Percentiles rank a stretch among this genome's conserved stretches.
These are phyloP conservation scores for Meripilus lineatus DNA, from an alignment of 1,284 basidiomycete genomes.

Conservation along the genomic window DNA sequence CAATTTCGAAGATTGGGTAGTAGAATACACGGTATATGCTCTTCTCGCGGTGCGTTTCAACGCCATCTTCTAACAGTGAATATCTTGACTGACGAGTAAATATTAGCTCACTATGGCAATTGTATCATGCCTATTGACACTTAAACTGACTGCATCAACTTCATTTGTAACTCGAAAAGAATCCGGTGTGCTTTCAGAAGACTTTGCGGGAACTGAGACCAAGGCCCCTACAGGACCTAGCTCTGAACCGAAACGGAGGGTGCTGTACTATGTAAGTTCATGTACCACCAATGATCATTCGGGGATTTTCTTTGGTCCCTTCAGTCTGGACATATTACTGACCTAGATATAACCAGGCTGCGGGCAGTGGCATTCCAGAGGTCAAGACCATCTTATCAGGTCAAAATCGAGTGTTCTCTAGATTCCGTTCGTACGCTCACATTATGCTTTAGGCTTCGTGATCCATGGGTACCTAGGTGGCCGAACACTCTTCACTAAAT, in stretches of 20 bases:
- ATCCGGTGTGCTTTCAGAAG: slow-evolving; percentile 62
- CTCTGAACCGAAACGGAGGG: slow-evolving; percentile 48
- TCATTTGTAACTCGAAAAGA: slow-evolving; percentile 87
- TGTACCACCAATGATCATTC: not conserved
- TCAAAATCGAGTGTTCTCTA: slow-evolving; percentile 20
- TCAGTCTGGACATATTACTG: slow-evolving; percentile 4
- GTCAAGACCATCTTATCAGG: slow-evolving; percentile 96
- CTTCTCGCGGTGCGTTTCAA: slow-evolving; percentile 62
- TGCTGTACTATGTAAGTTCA: slow-evolving; percentile 75
- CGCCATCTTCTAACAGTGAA: slow-evolving; percentile 3
- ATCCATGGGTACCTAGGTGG: slow-evolving; percentile 96
- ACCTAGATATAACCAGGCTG: slow-evolving; percentile 50
- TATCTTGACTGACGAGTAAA: not conserved
- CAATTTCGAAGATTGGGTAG: slow-evolving; percentile 33
- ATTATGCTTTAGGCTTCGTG: slow-evolving; percentile 79
- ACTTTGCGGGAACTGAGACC: slow-evolving; percentile 33
- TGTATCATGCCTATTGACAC: slow-evolving; percentile 74
- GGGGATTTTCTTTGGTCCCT: not conserved
- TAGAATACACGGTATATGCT: slow-evolving; percentile 74
- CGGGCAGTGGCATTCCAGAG: slow-evolving; percentile 95
- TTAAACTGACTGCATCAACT: slow-evolving; percentile 84
- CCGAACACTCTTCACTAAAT: slow-evolving; percentile 88
- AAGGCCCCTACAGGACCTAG: slow-evolving; percentile 17
- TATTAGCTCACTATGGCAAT: slow-evolving; percentile 66
- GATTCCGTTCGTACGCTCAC: too few relatives aligned